phyloP scores from a whole-genome alignment of 129 eudicot genomes.

The Escallonia rubra region DNA sequence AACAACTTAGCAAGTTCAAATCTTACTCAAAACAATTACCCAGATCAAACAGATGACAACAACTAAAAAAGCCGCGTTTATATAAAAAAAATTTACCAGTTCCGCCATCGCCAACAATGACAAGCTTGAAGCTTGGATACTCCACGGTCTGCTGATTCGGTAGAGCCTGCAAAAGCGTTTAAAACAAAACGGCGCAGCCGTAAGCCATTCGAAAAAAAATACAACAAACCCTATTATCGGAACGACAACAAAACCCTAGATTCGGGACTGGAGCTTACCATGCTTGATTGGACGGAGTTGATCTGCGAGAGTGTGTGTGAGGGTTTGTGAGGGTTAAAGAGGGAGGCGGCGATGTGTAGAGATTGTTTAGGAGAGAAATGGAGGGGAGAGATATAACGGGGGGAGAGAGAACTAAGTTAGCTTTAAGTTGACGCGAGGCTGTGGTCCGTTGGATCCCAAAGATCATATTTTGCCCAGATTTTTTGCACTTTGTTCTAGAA shows the following conservation, averaged over 20 bases:
- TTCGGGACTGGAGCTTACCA: neutral
- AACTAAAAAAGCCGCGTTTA: too few relatives aligned
- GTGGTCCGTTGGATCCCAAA: constrained; percentile 1
- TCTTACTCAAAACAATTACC: too few relatives aligned
- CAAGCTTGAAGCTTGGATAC: constrained; percentile 33
- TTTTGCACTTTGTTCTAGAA: too few relatives aligned
- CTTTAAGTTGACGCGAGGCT: constrained; percentile 12
- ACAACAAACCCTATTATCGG: neutral
- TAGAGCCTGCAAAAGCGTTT: constrained; percentile 15
- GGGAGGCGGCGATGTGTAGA: too few relatives aligned
- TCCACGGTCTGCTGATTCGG: constrained; percentile 31
- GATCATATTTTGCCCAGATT: too few relatives aligned
- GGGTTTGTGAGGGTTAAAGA: too few relatives aligned
- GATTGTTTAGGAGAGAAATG: too few relatives aligned
- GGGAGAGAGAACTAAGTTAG: neutral
- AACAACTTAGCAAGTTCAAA: too few relatives aligned
- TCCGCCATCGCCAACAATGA: constrained; percentile 32
- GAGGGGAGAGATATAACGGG: neutral
- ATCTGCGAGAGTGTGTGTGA: neutral
- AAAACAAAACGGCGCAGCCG: neutral
- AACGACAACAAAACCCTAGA: neutral
- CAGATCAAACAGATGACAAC: too few relatives aligned
- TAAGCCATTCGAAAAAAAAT: too few relatives aligned
- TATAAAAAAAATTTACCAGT: constrained; percentile 14
- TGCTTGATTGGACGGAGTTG: neutral